Evolutionary conservation across 164 flowering plant genomes (phyloP).

Genomic region (Buxus sempervirens): DNA sequence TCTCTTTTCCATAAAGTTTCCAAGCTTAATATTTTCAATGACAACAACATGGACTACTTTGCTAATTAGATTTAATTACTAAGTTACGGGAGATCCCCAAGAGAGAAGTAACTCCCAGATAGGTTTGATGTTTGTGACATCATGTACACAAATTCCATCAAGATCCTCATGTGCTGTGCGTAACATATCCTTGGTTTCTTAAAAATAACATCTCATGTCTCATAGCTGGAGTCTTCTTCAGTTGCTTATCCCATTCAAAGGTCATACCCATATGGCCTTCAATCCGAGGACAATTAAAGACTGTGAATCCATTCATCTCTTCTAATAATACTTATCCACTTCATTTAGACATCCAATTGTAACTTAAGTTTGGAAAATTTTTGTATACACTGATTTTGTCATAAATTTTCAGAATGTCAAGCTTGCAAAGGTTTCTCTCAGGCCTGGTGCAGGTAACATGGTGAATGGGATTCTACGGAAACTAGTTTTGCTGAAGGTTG

Average conservation of each 20-base stretch:
- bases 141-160: not conserved
- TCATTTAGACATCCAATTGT: not conserved
- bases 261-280: too few relatives aligned
- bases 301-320: not conserved
- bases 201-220: not conserved
- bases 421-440: conserved; percentile 82
- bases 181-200: not conserved
- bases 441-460: conserved; percentile 95
- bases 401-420: conserved; percentile 63
- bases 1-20: not conserved
- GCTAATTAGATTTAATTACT: not conserved
- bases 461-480: conserved; percentile 88
- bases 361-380: not conserved
- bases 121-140: not conserved
- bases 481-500: conserved; percentile 70
- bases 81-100: not conserved
- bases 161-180: not conserved
- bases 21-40: not conserved
- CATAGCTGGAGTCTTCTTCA: conserved; percentile 1
- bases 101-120: not conserved
- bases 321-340: not conserved
- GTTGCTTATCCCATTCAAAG: too few relatives aligned
- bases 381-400: not conserved
- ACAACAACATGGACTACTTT: not conserved
- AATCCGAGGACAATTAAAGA: too few relatives aligned